Conservation (phyloP, 108 stramenopile species). For the Cyclotella cryptica region DNA sequence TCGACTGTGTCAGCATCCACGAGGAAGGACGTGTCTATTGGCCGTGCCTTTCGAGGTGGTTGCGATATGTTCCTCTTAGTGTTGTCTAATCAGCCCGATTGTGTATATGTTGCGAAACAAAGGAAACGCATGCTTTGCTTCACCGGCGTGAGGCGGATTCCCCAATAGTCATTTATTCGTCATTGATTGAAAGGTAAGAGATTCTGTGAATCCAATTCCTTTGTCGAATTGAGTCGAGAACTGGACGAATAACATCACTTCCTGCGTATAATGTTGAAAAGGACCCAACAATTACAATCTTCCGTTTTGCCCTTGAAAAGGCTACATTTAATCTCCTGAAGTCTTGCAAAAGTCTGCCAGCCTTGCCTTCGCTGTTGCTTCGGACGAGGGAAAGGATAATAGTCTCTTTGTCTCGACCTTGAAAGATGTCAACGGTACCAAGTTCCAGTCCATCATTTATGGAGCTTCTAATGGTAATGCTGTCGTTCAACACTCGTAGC, state of each 20-base stretch:
- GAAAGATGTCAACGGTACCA: constrained; percentile 91
- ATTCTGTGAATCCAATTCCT: constrained; percentile 29
- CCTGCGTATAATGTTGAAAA: constrained; percentile 69
- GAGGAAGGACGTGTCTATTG: too few relatives aligned
- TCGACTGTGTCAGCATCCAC: too few relatives aligned
- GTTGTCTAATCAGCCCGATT: too few relatives aligned
- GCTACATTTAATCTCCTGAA: constrained; percentile 90
- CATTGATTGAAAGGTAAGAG: not conserved
- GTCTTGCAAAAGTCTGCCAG: constrained; percentile 83
- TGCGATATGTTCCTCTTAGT: too few relatives aligned
- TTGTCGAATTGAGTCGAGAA: constrained; percentile 60
- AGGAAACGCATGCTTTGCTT: too few relatives aligned
- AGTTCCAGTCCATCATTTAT: constrained; percentile 79
- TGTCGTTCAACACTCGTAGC: constrained; percentile 47
- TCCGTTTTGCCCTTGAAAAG: constrained; percentile 87
- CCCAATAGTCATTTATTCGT: too few relatives aligned
- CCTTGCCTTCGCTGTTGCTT: constrained; percentile 72
- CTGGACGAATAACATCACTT: constrained; percentile 70
- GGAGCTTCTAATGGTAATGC: constrained; percentile 21
- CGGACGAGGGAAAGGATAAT: constrained; percentile 89
- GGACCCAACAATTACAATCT: constrained; percentile 90
- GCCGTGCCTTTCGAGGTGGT: too few relatives aligned
- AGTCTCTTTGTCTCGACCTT: constrained; percentile 90
- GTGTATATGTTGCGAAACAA: too few relatives aligned
- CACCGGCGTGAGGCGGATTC: too few relatives aligned